These are phyloP conservation scores for Lasiosphaeria ovina DNA, from an alignment of 495 filamentous ascomycete genomes.

Conservation along the genomic window DNA sequence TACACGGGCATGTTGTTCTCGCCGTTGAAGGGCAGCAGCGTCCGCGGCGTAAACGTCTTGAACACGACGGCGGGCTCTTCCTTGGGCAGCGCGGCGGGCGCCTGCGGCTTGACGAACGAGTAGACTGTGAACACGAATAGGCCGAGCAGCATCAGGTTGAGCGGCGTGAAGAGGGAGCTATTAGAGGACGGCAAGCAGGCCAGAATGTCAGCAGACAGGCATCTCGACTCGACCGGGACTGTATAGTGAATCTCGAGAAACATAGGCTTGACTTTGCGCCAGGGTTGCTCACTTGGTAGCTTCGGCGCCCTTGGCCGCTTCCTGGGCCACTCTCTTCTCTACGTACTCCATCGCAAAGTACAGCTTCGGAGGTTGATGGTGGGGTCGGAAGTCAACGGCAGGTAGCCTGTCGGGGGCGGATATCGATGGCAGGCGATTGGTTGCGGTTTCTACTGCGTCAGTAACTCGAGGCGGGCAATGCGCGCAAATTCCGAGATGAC, in stretches of 20 bases:
- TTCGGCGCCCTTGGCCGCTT: slow-evolving; percentile 34
- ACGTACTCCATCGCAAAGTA: slow-evolving; percentile 52
- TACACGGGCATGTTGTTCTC: slow-evolving; percentile 70
- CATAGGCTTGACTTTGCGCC: background rate
- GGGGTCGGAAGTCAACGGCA: background rate
- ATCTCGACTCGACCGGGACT: too few relatives aligned
- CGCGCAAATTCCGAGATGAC: too few relatives aligned
- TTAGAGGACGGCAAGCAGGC: slow-evolving; percentile 29
- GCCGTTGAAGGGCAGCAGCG: slow-evolving; percentile 86
- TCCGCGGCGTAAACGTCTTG: slow-evolving; percentile 84
- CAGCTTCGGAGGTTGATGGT: background rate
- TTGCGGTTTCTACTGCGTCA: too few relatives aligned
- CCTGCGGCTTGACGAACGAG: slow-evolving; percentile 55
- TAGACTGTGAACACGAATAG: slow-evolving; percentile 70
- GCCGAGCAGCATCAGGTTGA: slow-evolving; percentile 73
- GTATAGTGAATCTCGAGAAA: too few relatives aligned
- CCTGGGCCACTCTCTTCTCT: slow-evolving; percentile 52
- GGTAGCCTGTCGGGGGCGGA: background rate
- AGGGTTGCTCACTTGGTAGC: slow-evolving; percentile 14
- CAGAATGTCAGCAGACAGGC: too few relatives aligned
- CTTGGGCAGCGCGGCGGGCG: slow-evolving; percentile 59
- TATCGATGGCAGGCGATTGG: too few relatives aligned
- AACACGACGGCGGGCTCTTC: slow-evolving; percentile 76
- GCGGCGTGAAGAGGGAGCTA: slow-evolving; percentile 66
- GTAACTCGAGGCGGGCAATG: too few relatives aligned